Percentiles rank a stretch among this genome's conserved stretches.
phyloP scores from a whole-genome alignment of 2,329 filamentous ascomycete genomes.

The Fusarium oligoseptatum region DNA sequence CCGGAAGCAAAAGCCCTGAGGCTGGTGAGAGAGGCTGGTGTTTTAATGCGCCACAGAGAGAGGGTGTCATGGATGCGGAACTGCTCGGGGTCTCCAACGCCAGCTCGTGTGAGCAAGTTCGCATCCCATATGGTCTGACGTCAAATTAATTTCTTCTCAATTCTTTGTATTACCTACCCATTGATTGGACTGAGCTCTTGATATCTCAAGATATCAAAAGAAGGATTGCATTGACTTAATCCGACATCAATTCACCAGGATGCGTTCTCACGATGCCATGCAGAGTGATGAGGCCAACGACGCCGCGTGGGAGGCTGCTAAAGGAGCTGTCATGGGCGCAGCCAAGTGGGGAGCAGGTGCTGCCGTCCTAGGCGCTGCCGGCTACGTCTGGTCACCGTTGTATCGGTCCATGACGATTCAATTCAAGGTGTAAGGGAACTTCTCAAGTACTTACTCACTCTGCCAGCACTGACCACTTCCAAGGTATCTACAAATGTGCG shows the following conservation, averaged over 20 bases:
- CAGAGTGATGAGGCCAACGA: conserved; percentile 75
- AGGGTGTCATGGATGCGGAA: conserved; percentile 38
- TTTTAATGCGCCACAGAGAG: conserved; percentile 23
- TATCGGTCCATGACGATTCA: conserved; percentile 81
- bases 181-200: background rate
- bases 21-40: conserved; percentile 24
- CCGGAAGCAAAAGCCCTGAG: background rate
- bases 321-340: conserved; percentile 76
- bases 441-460: background rate
- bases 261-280: conserved; percentile 61
- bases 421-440: conserved; percentile 77
- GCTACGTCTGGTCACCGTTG: conserved; percentile 75
- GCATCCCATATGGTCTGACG: conserved; percentile 30
- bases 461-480: conserved; percentile 10
- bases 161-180: conserved; percentile 4
- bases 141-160: conserved; percentile 11
- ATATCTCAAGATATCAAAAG: background rate
- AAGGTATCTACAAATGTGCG: conserved; percentile 87
- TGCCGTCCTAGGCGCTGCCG: conserved; percentile 72
- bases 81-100: conserved; percentile 22
- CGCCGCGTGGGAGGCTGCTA: conserved; percentile 78
- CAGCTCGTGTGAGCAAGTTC: conserved; percentile 29
- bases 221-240: background rate
- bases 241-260: conserved; percentile 23
- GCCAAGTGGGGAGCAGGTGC: conserved; percentile 79